A percentile compares a stretch with the other conserved stretches of the same genome.
Evolutionary conservation across 169 alveolate species (phyloP).

Genomic region (Neospora caninum): DNA sequence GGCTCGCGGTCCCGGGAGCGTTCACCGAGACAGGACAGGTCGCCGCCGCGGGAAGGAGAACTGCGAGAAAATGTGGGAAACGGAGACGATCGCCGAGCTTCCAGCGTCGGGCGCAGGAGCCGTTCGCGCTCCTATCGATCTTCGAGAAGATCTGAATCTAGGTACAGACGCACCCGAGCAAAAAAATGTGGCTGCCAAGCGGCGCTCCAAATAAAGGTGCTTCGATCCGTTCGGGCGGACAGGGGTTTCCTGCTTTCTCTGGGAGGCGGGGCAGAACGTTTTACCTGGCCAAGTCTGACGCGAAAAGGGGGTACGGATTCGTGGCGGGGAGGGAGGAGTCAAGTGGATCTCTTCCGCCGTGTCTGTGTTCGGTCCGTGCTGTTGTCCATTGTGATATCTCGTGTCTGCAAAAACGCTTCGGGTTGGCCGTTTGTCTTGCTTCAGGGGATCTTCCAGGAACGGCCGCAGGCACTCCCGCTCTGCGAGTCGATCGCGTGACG

Average conservation of each 20-base stretch:
- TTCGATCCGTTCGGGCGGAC: too few relatives aligned
- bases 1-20: constrained; percentile 23
- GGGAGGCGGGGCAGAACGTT: too few relatives aligned
- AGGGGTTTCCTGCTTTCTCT: too few relatives aligned
- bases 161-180: not conserved
- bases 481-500: not conserved
- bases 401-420: not conserved
- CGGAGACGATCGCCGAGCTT: constrained; percentile 18
- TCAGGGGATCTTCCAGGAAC: constrained; percentile 5
- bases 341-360: too few relatives aligned
- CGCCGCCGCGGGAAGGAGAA: constrained; percentile 15
- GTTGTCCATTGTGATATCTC: too few relatives aligned
- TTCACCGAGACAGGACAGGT: constrained; percentile 3
- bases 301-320: too few relatives aligned
- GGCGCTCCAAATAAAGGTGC: too few relatives aligned
- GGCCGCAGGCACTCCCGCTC: constrained; percentile 11
- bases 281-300: too few relatives aligned
- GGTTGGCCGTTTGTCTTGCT: not conserved
- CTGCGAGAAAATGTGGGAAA: not conserved
- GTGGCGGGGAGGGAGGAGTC: too few relatives aligned
- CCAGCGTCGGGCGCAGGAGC: not conserved
- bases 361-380: too few relatives aligned
- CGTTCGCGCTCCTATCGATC: constrained; percentile 33
- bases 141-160: not conserved
- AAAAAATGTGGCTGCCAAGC: too few relatives aligned